A percentile compares a stretch with the other conserved stretches of the same genome.
These are phyloP conservation scores for Coniochaeta sp. DNA, from an alignment of 2,329 filamentous ascomycete genomes.

Conservation along the genomic window DNA sequence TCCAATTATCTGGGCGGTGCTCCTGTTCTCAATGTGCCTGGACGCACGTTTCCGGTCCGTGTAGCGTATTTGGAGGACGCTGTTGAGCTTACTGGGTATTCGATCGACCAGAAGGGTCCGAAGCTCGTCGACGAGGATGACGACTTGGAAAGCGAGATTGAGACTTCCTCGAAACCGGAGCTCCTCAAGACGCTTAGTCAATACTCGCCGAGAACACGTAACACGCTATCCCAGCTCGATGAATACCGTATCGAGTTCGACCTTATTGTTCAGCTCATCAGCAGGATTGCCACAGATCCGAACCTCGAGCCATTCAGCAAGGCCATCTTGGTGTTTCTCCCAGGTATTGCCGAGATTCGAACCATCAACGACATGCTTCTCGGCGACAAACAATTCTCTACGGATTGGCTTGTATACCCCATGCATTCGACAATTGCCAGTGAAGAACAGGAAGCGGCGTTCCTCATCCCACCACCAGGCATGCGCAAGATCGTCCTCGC, in stretches of 20 bases:
- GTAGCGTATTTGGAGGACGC: slow-evolving; percentile 89
- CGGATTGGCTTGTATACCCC: slow-evolving; percentile 78
- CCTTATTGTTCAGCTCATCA: slow-evolving; percentile 72
- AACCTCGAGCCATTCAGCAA: slow-evolving; percentile 68
- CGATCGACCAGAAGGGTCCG: slow-evolving; percentile 39
- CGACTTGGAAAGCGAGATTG: slow-evolving; percentile 39
- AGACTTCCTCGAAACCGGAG: slow-evolving; percentile 45
- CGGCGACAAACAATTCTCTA: slow-evolving; percentile 67
- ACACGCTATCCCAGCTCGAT: slow-evolving; percentile 69
- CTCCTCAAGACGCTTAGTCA: slow-evolving; percentile 58
- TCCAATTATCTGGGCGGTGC: slow-evolving; percentile 81
- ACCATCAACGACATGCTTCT: slow-evolving; percentile 79
- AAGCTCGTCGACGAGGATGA: slow-evolving; percentile 54
- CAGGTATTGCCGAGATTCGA: slow-evolving; percentile 88
- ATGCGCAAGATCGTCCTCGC: slow-evolving; percentile 89
- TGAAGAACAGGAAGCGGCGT: slow-evolving; percentile 92
- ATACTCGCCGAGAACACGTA: slow-evolving; percentile 71
- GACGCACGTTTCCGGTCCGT: slow-evolving; percentile 86
- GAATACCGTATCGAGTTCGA: slow-evolving; percentile 91
- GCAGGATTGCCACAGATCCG: slow-evolving; percentile 64
- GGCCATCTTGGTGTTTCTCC: slow-evolving; percentile 89
- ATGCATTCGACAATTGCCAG: slow-evolving; percentile 93
- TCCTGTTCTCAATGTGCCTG: slow-evolving; percentile 83
- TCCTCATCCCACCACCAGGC: slow-evolving; percentile 74
- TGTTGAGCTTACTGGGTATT: slow-evolving; percentile 77